Base-by-base conservation (phyloP, 1,284 basidiomycete species). In the Ceratobasidium sp. region DNA sequence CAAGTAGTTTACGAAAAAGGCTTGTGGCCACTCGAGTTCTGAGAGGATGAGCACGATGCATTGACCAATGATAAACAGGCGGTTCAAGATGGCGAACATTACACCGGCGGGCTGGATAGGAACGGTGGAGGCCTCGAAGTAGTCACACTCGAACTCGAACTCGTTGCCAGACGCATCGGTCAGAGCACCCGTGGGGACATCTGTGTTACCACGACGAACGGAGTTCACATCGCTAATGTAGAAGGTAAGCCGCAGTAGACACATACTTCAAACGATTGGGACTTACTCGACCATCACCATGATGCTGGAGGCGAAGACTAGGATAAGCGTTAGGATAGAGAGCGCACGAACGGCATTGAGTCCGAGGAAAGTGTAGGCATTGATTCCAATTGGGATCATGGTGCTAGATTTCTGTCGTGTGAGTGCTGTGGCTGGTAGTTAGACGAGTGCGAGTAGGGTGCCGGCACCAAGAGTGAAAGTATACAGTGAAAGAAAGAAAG, bases 81-180 rank as follows among this genome's bases (percentile, higher is more conserved):
- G 89, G 83, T 94, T 93, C 73, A 96, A 87, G 68, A 96, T 91
- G 0, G 94, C 92, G 93, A 95, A 97, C 85, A 96, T 96, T 1
- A 90, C 90, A 20, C 95, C 95, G 2, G 93, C 95, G 64, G 94
- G 87, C 85, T 97, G 94, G 83, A 95, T 94, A 0, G 95, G 95
- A 28, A 81, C 80, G 15, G 80, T 81, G 23, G 78, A 79, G 40
- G 40, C 71, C n/a, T 79, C 80, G 49, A 81, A 79, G 55, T 81
- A 81, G 56, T 81, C 80, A 60, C 80, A 81, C 18, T 81, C 80
- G 39, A 81, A 55, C 3, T 72, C 70, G 18, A 79, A 79, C 10
- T 71, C 66, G 3, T 78, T 55, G 42, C 70, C 79, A 44, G 58
- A 72, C 15, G 76, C 55, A 28, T 72, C 69, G 20, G 76, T 81